phyloP scores from a whole-genome alignment of 2,329 filamentous ascomycete genomes.

The Tolypocladium pustulatum region DNA sequence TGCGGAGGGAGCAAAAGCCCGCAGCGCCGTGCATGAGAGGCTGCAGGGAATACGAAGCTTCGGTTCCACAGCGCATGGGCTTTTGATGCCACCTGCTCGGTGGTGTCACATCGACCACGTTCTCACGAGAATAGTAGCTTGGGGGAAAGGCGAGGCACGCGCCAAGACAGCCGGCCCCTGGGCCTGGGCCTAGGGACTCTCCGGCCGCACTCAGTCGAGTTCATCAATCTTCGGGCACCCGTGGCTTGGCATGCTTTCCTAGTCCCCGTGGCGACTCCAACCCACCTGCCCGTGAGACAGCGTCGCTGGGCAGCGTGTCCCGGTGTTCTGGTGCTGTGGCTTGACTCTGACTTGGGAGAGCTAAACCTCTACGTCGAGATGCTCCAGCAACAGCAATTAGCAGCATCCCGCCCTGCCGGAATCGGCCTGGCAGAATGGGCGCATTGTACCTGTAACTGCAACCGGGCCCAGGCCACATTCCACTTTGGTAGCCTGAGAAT shows the following conservation, averaged over 20 bases:
- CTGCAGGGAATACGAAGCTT: not conserved
- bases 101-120: not conserved
- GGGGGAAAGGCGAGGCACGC: not conserved
- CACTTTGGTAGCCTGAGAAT: not conserved
- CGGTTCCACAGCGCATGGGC: not conserved
- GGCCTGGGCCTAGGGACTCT: not conserved
- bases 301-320: not conserved
- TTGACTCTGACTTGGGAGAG: not conserved
- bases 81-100: not conserved
- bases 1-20: not conserved
- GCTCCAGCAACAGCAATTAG: not conserved
- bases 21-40: not conserved
- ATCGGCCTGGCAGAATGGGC: not conserved
- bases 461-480: not conserved
- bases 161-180: not conserved
- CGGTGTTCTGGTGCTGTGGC: not conserved
- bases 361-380: not conserved
- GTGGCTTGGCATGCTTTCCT: not conserved
- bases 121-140: not conserved
- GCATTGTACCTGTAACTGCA: not conserved
- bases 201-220: not conserved
- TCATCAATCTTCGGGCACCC: not conserved
- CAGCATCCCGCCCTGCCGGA: not conserved
- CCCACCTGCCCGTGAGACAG: not conserved
- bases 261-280: not conserved